phyloP scores from a whole-genome alignment of 176 grass and related monocot genomes.

The Luzula sylvatica region DNA sequence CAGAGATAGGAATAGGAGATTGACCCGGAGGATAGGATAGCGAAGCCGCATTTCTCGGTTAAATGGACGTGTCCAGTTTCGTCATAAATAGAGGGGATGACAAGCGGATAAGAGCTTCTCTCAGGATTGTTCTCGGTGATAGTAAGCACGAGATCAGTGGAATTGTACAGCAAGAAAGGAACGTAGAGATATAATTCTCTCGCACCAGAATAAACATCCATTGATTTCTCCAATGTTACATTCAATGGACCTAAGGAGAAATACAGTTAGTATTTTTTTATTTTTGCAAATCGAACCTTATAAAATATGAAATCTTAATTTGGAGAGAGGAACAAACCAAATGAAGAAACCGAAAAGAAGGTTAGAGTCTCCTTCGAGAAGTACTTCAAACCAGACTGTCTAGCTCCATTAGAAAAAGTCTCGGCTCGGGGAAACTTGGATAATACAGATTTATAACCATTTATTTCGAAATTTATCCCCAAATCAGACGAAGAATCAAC shows the following conservation, averaged over 20 bases:
- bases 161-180: slow-evolving; percentile 91
- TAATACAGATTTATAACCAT: slow-evolving; percentile 50
- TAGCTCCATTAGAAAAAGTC: slow-evolving; percentile 57
- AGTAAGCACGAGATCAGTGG: slow-evolving; percentile 63
- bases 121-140: slow-evolving; percentile 67
- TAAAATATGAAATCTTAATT: slow-evolving; percentile 10
- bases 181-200: slow-evolving; percentile 81
- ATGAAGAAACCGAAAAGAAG: slow-evolving; percentile 64
- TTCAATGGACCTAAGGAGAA: slow-evolving; percentile 54
- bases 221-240: slow-evolving; percentile 82
- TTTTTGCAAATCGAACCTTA: not conserved
- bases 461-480: slow-evolving; percentile 59
- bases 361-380: slow-evolving; percentile 62
- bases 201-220: slow-evolving; percentile 72
- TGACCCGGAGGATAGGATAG: slow-evolving; percentile 51
- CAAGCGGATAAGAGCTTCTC: slow-evolving; percentile 41
- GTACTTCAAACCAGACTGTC: slow-evolving; percentile 53
- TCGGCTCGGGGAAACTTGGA: slow-evolving; percentile 77
- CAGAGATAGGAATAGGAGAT: not conserved
- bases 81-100: slow-evolving; percentile 66
- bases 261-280: slow-evolving; percentile 9
- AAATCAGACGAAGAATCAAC: slow-evolving; percentile 86
- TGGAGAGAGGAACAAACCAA: slow-evolving; percentile 30
- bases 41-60: slow-evolving; percentile 50
- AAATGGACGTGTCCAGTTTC: slow-evolving; percentile 34